Evolutionary conservation across 2,329 filamentous ascomycete genomes (phyloP).

Genomic region (Rhinocladiella mackenziei): DNA sequence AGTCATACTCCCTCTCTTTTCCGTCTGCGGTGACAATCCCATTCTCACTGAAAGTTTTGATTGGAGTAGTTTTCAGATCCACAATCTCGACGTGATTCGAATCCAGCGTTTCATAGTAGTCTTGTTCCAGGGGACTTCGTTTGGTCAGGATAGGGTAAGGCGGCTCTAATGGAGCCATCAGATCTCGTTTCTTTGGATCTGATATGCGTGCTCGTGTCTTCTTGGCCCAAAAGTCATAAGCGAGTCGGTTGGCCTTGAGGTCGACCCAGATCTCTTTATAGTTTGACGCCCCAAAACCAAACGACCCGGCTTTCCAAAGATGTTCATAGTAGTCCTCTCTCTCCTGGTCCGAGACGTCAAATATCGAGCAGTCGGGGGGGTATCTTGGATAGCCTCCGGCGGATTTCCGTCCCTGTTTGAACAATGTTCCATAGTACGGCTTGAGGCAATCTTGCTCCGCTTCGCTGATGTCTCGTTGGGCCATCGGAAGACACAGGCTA

Average conservation of each 20-base stretch:
- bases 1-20: conserved; percentile 35
- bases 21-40: conserved; percentile 23
- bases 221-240: conserved; percentile 55
- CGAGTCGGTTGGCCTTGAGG: conserved; percentile 48
- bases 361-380: conserved; percentile 43
- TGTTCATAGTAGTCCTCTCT: conserved; percentile 47
- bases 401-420: conserved; percentile 47
- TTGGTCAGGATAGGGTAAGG: conserved; percentile 56
- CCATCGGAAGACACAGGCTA: conserved; percentile 62
- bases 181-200: conserved; percentile 48
- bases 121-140: conserved; percentile 46
- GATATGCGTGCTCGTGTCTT: conserved; percentile 51
- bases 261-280: conserved; percentile 52
- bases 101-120: conserved; percentile 51
- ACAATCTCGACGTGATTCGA: conserved; percentile 47
- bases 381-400: conserved; percentile 60
- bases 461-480: conserved; percentile 44
- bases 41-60: conserved; percentile 19
- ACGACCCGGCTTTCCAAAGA: conserved; percentile 52
- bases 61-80: conserved; percentile 39
- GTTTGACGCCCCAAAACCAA: conserved; percentile 48
- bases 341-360: conserved; percentile 20
- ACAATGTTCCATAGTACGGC: conserved; percentile 50
- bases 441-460: conserved; percentile 51
- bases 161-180: conserved; percentile 52